These are phyloP conservation scores for Vitis rotundifolia DNA, from an alignment of 164 flowering plant species.

Conservation along the genomic window DNA sequence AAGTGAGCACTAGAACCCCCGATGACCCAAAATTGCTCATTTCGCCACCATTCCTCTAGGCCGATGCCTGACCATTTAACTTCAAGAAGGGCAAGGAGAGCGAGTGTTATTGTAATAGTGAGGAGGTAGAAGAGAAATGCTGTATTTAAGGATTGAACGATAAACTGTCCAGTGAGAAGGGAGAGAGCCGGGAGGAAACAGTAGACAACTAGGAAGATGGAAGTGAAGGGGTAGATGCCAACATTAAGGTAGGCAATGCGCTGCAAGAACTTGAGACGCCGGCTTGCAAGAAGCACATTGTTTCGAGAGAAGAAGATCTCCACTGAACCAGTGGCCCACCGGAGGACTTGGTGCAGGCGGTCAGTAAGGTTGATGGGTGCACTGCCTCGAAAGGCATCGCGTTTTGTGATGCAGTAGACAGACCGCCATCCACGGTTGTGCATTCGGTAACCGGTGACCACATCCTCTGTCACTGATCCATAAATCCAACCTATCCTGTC, in stretches of 20 bases:
- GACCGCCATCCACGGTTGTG: constrained; percentile 90
- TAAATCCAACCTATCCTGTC: constrained; percentile 80
- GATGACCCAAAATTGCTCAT: constrained; percentile 80
- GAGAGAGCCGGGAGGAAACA: constrained; percentile 84
- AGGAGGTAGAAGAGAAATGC: constrained; percentile 71
- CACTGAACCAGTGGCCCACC: constrained; percentile 89
- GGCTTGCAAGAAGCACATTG: constrained; percentile 63
- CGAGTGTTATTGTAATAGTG: constrained; percentile 50
- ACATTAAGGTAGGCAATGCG: constrained; percentile 73
- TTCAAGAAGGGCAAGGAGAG: constrained; percentile 58
- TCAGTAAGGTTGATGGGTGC: constrained; percentile 83
- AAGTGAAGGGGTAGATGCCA: constrained; percentile 83
- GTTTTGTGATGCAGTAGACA: constrained; percentile 70
- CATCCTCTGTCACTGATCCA: constrained; percentile 80
- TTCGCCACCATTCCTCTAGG: constrained; percentile 82
- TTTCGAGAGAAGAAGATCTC: constrained; percentile 81
- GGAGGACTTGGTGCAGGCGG: constrained; percentile 75
- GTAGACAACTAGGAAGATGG: constrained; percentile 72
- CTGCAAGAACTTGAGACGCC: constrained; percentile 66
- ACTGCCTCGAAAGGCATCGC: constrained; percentile 78
- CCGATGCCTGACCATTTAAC: constrained; percentile 75
- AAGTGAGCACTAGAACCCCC: constrained; percentile 83
- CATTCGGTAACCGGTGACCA: constrained; percentile 79
- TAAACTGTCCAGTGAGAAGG: constrained; percentile 73
- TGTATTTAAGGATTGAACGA: constrained; percentile 54